Percentiles rank a stretch among this genome's conserved stretches.
phyloP scores from a whole-genome alignment of 805 yeast genomes.

The Candida parachauliodes region DNA sequence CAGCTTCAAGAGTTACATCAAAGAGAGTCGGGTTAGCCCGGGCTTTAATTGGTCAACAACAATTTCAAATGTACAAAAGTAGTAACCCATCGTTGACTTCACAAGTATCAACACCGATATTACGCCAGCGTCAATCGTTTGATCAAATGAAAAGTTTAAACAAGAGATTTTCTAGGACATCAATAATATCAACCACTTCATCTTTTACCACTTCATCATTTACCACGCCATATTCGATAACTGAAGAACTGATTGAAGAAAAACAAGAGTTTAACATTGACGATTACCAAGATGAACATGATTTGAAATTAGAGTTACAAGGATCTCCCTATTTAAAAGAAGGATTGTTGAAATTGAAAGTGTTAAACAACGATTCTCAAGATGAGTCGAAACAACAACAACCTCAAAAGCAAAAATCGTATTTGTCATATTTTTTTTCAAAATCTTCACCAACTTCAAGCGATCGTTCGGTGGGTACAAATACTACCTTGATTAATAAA shows the following conservation, averaged over 20 bases:
- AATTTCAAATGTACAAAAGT: conserved; percentile 10
- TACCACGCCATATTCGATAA: conserved; percentile 7
- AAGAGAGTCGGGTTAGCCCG: conserved; percentile 39
- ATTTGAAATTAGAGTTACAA: conserved; percentile 56
- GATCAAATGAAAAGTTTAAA: conserved; percentile 19
- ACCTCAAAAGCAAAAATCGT: conserved; percentile 11
- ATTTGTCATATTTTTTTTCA: conserved; percentile 27
- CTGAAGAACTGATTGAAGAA: conserved; percentile 11
- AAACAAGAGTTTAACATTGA: conserved; percentile 31
- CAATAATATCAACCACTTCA: conserved; percentile 32
- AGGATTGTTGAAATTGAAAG: conserved; percentile 52
- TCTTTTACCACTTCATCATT: not conserved
- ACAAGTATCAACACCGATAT: conserved; percentile 4
- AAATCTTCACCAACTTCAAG: conserved; percentile 3
- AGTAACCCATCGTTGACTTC: conserved; percentile 4
- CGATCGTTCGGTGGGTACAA: conserved; percentile 6
- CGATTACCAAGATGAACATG: conserved; percentile 47
- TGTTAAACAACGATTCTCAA: conserved; percentile 34
- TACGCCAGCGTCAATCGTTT: conserved; percentile 21
- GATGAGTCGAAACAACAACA: conserved; percentile 20
- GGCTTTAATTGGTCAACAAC: conserved; percentile 26
- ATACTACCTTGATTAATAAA: conserved; percentile 22
- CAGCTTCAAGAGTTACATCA: conserved; percentile 13
- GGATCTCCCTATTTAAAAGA: conserved; percentile 82
- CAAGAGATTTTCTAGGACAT: conserved; percentile 32